Conservation (phyloP, 2,329 filamentous ascomycete species). For the Penicillium sp. region DNA sequence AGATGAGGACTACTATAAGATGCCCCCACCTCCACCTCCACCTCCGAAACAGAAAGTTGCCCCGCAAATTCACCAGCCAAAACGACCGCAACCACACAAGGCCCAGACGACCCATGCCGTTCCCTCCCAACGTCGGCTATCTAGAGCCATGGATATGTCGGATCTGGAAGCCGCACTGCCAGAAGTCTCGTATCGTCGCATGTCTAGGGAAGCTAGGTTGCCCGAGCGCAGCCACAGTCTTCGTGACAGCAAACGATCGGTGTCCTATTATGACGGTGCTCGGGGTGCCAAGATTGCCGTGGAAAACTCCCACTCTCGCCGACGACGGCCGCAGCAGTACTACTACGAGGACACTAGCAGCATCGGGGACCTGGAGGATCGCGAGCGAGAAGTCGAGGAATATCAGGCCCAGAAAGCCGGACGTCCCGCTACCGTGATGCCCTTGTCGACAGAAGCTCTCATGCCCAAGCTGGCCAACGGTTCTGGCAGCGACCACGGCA, state of each 20-base stretch:
- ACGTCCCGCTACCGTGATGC: slow-evolving; percentile 21
- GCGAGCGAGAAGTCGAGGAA: slow-evolving; percentile 36
- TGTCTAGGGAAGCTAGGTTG: slow-evolving; percentile 29
- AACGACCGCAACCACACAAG: slow-evolving; percentile 32
- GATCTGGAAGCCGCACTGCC: slow-evolving; percentile 34
- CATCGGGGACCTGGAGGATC: slow-evolving; percentile 33
- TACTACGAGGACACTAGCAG: slow-evolving; percentile 23
- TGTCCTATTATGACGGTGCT: slow-evolving; percentile 32
- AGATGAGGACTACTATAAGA: slow-evolving; percentile 43
- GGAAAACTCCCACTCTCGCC: slow-evolving; percentile 32
- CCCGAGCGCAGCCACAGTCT: slow-evolving; percentile 35
- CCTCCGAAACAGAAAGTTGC: slow-evolving; percentile 28
- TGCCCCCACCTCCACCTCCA: slow-evolving; percentile 35
- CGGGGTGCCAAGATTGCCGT: slow-evolving; percentile 33
- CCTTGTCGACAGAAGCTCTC: slow-evolving; percentile 36
- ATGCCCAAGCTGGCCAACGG: slow-evolving; percentile 31
- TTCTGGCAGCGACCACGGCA: slow-evolving; percentile 38
- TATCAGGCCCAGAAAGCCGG: slow-evolving; percentile 38
- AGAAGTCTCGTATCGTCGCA: slow-evolving; percentile 28
- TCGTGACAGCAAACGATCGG: slow-evolving; percentile 26
- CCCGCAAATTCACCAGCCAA: slow-evolving; percentile 34
- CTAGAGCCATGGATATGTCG: slow-evolving; percentile 33
- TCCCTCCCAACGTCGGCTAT: slow-evolving; percentile 29
- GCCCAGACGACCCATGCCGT: slow-evolving; percentile 28
- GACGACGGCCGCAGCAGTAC: slow-evolving; percentile 32